Conservation (phyloP, 257 asterid genomes). For the Asclepias syriaca region DNA sequence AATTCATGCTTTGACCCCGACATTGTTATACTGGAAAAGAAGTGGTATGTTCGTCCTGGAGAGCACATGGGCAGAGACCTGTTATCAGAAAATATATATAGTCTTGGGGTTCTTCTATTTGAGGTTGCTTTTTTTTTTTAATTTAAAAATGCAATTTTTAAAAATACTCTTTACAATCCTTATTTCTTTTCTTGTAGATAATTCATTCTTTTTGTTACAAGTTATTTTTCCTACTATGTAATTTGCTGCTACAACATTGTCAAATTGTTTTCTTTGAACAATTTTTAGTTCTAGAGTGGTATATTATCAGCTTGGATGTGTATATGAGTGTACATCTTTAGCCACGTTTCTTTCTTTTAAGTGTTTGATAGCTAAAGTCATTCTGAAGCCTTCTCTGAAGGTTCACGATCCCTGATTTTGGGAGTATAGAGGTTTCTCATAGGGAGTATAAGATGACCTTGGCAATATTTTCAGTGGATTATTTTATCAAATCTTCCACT, state of each 20-base stretch:
- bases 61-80: constrained; percentile 38
- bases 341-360: not conserved
- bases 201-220: not conserved
- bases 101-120: constrained; percentile 81
- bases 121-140: constrained; percentile 49
- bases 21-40: constrained; percentile 49
- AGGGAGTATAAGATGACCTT: not conserved
- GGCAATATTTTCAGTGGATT: not conserved
- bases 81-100: constrained; percentile 66
- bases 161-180: not conserved
- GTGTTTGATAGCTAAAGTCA: not conserved
- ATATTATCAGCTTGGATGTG: not conserved
- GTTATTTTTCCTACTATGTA: not conserved
- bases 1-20: constrained; percentile 16
- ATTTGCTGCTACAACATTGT: not conserved
- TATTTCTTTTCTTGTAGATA: not conserved
- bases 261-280: not conserved
- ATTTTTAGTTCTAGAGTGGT: not conserved
- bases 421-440: not conserved
- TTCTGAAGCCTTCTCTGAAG: not conserved
- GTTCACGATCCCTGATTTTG: not conserved
- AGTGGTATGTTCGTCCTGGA: constrained; percentile 83
- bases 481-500: not conserved
- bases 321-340: not conserved
- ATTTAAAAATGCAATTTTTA: not conserved